These are phyloP conservation scores for Choiromyces venosus DNA, from an alignment of 495 filamentous ascomycete species.

Conservation along the genomic window DNA sequence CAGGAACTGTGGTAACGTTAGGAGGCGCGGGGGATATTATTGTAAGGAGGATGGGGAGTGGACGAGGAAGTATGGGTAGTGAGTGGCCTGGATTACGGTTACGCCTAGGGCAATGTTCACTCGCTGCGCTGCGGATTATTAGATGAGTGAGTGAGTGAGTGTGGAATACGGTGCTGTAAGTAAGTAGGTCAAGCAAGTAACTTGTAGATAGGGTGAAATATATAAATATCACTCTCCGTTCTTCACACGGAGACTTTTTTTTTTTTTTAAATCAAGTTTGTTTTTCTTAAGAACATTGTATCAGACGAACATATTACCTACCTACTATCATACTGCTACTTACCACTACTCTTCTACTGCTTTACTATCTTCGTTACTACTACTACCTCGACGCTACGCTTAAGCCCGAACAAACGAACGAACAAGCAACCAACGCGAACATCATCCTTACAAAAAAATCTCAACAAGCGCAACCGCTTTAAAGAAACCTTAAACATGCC, in stretches of 20 bases:
- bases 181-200: background rate
- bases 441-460: background rate
- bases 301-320: background rate
- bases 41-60: background rate
- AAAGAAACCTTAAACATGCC: slow-evolving; percentile 16
- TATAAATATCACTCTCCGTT: background rate
- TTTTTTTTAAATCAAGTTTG: too few relatives aligned
- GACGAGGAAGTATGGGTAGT: too few relatives aligned
- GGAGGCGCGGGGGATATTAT: background rate
- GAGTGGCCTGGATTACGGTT: background rate
- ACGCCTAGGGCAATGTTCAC: slow-evolving; percentile 1
- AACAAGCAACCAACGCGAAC: background rate
- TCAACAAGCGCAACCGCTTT: background rate
- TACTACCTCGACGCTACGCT: background rate
- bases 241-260: background rate
- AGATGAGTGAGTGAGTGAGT: background rate
- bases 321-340: slow-evolving; percentile 1
- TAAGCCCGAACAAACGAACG: slow-evolving; percentile 2
- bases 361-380: background rate
- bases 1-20: background rate
- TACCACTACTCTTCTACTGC: slow-evolving; percentile 9
- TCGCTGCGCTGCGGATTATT: slow-evolving; percentile 2
- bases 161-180: too few relatives aligned
- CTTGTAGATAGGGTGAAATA: background rate
- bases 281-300: background rate